phyloP scores from a whole-genome alignment of 352 stramenopile species.

The Phytophthora podocarpi region DNA sequence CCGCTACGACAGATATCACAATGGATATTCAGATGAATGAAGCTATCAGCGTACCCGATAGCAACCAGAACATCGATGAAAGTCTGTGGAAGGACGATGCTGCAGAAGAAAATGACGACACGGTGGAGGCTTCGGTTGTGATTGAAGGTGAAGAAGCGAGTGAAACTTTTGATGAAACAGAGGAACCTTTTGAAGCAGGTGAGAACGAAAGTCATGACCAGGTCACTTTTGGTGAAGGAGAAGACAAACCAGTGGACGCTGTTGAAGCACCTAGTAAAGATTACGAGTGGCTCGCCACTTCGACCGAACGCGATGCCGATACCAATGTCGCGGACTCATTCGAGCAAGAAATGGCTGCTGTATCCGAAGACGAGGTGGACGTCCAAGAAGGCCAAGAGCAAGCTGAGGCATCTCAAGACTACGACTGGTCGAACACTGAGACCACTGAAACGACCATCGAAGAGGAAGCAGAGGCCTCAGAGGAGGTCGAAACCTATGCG shows the following conservation, averaged over 20 bases:
- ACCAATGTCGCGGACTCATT: constrained; percentile 13
- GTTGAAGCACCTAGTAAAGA: too few species aligned
- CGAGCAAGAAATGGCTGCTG: constrained; percentile 22
- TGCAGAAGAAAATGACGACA: not conserved
- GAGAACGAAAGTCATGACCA: not conserved
- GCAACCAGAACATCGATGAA: constrained; percentile 4
- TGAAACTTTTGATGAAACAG: not conserved
- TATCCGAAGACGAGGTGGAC: constrained; percentile 23
- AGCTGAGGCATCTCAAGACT: not conserved
- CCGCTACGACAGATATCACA: constrained; percentile 48
- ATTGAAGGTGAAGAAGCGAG: not conserved
- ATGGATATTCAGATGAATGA: constrained; percentile 49
- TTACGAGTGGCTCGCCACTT: constrained; percentile 22
- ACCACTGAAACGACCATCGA: not conserved
- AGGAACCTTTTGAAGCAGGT: not conserved
- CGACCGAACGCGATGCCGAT: constrained; percentile 7
- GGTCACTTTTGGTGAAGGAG: not conserved
- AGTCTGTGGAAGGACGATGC: not conserved
- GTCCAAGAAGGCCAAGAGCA: not conserved
- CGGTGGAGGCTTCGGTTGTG: not conserved
- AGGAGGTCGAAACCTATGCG: constrained; percentile 6
- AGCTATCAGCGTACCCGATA: constrained; percentile 10
- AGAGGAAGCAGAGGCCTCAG: constrained; percentile 6
- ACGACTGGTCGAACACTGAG: constrained; percentile 13
- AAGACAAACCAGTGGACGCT: too few species aligned